A percentile compares a stretch with the other conserved stretches of the same genome.
phyloP scores from a whole-genome alignment of 345 rosid genomes.

The Hirschfeldia incana region DNA sequence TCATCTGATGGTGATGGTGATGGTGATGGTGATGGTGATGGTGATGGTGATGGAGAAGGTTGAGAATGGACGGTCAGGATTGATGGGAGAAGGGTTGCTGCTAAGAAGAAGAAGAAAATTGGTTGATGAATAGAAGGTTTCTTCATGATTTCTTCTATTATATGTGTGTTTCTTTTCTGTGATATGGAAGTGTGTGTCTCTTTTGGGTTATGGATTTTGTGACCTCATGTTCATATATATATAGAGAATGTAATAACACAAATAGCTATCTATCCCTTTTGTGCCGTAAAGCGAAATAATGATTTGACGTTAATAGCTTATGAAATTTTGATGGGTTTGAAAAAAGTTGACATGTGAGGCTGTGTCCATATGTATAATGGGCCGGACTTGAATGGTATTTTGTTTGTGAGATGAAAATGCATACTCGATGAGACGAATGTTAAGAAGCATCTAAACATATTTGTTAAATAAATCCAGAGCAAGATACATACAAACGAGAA shows the following conservation, averaged over 20 bases:
- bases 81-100: slow-evolving; percentile 25
- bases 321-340: neutral
- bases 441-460: neutral
- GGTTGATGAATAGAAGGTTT: slow-evolving; percentile 30
- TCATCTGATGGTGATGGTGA: slow-evolving; percentile 5
- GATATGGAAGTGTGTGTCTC: slow-evolving; percentile 5
- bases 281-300: slow-evolving; percentile 1
- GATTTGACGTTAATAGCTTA: slow-evolving; percentile 9
- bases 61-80: slow-evolving; percentile 37
- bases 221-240: slow-evolving; percentile 22
- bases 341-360: neutral
- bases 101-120: slow-evolving; percentile 22
- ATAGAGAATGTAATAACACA: neutral
- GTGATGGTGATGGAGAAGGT: neutral
- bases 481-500: neutral
- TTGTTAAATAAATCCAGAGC: neutral
- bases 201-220: slow-evolving; percentile 22
- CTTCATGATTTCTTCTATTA: slow-evolving; percentile 25
- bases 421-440: neutral
- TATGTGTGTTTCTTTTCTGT: slow-evolving; percentile 14
- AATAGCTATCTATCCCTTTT: neutral
- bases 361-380: slow-evolving; percentile 6
- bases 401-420: neutral
- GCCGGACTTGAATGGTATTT: slow-evolving; percentile 3
- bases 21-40: neutral